Evolutionary conservation across 805 yeast species (phyloP).

Genomic region (Ogataea glucozyma): DNA sequence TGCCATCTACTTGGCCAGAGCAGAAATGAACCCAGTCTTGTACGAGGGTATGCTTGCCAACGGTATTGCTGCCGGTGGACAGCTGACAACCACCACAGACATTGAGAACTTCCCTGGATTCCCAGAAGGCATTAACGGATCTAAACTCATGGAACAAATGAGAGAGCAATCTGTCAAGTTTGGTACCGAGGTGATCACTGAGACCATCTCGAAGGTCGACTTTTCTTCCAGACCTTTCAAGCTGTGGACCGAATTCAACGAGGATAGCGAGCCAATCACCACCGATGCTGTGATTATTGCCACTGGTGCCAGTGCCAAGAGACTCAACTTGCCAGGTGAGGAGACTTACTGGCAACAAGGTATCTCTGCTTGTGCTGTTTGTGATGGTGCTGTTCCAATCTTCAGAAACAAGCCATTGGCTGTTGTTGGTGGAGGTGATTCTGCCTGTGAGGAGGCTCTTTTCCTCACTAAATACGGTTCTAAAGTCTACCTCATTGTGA

Average conservation of each 20-base stretch:
- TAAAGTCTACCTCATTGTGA: slow-evolving; percentile 88
- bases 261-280: slow-evolving; percentile 86
- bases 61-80: slow-evolving; percentile 99
- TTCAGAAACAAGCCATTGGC: slow-evolving; percentile 98
- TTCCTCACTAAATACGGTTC: slow-evolving; percentile 97
- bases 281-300: slow-evolving; percentile 92
- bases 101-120: slow-evolving; percentile 99
- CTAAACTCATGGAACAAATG: slow-evolving; percentile 91
- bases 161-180: slow-evolving; percentile 81
- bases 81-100: slow-evolving; percentile 97
- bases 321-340: slow-evolving; percentile 93
- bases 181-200: slow-evolving; percentile 94
- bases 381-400: slow-evolving; percentile 99
- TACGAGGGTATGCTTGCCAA: slow-evolving; percentile 97
- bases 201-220: slow-evolving; percentile 92
- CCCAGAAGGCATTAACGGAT: slow-evolving; percentile 88
- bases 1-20: slow-evolving; percentile 94
- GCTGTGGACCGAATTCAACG: slow-evolving; percentile 94
- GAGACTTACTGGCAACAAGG: slow-evolving; percentile 99
- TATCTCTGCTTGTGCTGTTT: slow-evolving; percentile 98
- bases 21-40: slow-evolving; percentile 89
- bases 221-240: slow-evolving; percentile 87
- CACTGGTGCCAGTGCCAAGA: slow-evolving; percentile 98
- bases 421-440: slow-evolving; percentile 98
- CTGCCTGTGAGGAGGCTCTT: slow-evolving; percentile 98